Evolutionary conservation across 2,329 filamentous ascomycete species (phyloP).

Genomic region (Aureobasidium sp.): DNA sequence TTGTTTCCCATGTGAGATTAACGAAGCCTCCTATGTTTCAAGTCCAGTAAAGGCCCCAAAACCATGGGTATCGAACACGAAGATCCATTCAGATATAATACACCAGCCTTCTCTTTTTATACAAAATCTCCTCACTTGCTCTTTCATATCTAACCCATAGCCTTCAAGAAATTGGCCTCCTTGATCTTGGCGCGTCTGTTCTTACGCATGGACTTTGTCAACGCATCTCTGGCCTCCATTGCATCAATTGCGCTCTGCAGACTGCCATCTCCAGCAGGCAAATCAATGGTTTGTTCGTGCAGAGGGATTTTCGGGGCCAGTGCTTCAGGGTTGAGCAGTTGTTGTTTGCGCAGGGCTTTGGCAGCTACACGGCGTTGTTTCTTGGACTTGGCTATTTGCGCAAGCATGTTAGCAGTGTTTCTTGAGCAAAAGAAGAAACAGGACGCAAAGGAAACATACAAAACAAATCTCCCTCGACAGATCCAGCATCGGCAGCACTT

Average conservation of each 20-base stretch:
- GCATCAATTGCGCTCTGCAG: slow-evolving; percentile 39
- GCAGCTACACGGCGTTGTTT: slow-evolving; percentile 67
- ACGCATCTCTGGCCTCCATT: slow-evolving; percentile 47
- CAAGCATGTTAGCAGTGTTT: neutral
- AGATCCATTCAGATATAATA: neutral
- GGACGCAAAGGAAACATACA: slow-evolving; percentile 51
- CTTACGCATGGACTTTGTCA: slow-evolving; percentile 64
- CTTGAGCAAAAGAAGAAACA: neutral
- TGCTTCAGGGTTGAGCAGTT: slow-evolving; percentile 57
- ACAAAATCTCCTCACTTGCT: neutral
- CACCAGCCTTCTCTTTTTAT: neutral
- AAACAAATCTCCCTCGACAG: slow-evolving; percentile 62
- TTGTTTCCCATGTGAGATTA: too few relatives aligned
- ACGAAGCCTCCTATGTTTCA: too few relatives aligned
- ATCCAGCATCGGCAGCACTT: slow-evolving; percentile 41
- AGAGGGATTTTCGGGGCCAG: slow-evolving; percentile 59
- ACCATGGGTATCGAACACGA: neutral
- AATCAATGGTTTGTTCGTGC: slow-evolving; percentile 69
- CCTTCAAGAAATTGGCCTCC: slow-evolving; percentile 78
- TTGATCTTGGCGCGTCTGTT: slow-evolving; percentile 71
- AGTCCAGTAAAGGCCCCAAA: too few relatives aligned
- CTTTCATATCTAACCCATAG: slow-evolving; percentile 45
- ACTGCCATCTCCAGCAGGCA: slow-evolving; percentile 48
- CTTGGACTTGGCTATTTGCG: slow-evolving; percentile 80
- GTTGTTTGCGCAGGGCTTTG: slow-evolving; percentile 54